Evolutionary conservation across 1,139 yeast genomes (phyloP), one percentile per base, ranked within the genome.

Genomic region (Candida gigantensis): DNA sequence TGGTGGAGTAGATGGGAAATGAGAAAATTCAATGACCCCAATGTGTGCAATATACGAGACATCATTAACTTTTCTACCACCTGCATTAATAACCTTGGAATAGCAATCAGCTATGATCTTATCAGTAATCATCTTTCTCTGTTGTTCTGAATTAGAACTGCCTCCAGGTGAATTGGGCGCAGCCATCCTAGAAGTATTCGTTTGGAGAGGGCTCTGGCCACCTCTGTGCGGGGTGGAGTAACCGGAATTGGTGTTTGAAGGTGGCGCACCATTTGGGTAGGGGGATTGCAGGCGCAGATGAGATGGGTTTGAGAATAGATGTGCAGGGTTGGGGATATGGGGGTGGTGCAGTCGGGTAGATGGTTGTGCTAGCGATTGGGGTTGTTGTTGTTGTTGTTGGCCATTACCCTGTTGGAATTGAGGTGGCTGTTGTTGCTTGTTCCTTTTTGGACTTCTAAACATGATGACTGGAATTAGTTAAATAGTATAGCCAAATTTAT

Each of bases 71-170:
- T 50, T 51, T 30, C 49, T 53, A 11, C 69, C 74, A n/a, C 47
- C 46, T 34, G 60, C 63, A 14, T 51, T 46, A 16, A 60, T 48
- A 27, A 47, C 48, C 37, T 68, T 68, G 17, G 66, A 62, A 46
- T 69, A 70, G 45, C 75, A 69, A 41, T 69, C 75, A n/a, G 57
- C 55, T 16, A 59, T 58, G 34, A 71, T 52, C 43, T 68, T 68
- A 36, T 67, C 72, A 2, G 63, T 51, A 1, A 49, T 43, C 26
- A 38, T 29, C 30, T 47, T 42, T 35, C 57, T 45, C 30, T 46
- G 51, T 17, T 44, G 47, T 21, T 42, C 45, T 2, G 41, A 26
- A 32, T 39, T 41, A 11, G 39, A 32, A 7, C 28, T 19, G 15
- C 34, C 34, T n/a, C 30, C 37, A 5, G 45, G 42, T 2, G 45